Conservation (phyloP, 164 flowering plant species). For the Magnolia kwangsiensis region DNA sequence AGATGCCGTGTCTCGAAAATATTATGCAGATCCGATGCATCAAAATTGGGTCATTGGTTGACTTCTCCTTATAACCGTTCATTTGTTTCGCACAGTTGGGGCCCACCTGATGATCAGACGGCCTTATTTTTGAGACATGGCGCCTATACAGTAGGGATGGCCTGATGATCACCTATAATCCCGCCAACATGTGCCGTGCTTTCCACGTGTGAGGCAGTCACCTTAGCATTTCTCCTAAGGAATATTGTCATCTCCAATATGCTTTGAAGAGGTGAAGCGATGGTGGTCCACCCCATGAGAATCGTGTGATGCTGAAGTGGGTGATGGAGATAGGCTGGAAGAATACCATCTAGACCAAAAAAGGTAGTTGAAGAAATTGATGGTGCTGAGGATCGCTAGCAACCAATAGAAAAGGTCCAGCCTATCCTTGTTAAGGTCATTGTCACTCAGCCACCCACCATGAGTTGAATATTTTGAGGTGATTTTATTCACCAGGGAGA, state of each 20-base stretch:
- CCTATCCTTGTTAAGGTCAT: conserved; percentile 61
- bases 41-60: too few relatives aligned
- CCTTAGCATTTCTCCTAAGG: conserved; percentile 8
- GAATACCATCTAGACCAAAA: conserved; percentile 62
- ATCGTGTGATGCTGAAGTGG: conserved; percentile 20
- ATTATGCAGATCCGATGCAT: too few relatives aligned
- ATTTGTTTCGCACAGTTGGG: not conserved
- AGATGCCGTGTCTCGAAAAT: too few relatives aligned
- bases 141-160: too few relatives aligned
- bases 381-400: conserved; percentile 46
- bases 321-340: conserved; percentile 30
- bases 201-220: not conserved
- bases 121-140: not conserved
- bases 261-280: conserved; percentile 24
- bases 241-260: conserved; percentile 17
- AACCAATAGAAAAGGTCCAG: conserved; percentile 72
- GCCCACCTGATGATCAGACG: not conserved
- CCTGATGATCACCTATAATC: too few relatives aligned
- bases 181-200: not conserved
- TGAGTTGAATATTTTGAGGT: conserved; percentile 25
- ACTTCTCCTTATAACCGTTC: too few relatives aligned
- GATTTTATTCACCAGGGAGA: conserved; percentile 51
- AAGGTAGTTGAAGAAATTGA: conserved; percentile 61
- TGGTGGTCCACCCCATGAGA: conserved; percentile 18
- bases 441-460: conserved; percentile 58